Conservation (phyloP, 1,139 yeast species). For the Suhomyces maxii region DNA sequence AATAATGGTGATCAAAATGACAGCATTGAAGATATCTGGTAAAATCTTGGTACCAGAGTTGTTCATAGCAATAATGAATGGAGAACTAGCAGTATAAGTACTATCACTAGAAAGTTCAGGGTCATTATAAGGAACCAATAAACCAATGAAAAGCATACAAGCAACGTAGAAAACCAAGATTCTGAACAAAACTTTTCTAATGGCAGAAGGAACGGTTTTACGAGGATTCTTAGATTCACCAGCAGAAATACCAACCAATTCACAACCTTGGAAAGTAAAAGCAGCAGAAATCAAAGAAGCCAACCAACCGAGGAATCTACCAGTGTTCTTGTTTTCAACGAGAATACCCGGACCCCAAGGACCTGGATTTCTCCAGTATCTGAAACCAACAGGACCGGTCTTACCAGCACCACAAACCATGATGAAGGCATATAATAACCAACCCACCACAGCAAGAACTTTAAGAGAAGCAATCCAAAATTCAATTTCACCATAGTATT, state of each 20-base stretch:
- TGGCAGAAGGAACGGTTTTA: slow-evolving; percentile 80
- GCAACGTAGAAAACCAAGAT: slow-evolving; percentile 79
- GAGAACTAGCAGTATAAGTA: slow-evolving; percentile 46
- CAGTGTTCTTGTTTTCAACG: slow-evolving; percentile 46
- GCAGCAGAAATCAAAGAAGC: slow-evolving; percentile 65
- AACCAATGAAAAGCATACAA: slow-evolving; percentile 77
- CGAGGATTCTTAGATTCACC: slow-evolving; percentile 87
- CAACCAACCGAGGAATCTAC: slow-evolving; percentile 66
- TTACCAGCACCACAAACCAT: slow-evolving; percentile 74
- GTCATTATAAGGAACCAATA: slow-evolving; percentile 79
- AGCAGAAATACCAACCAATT: slow-evolving; percentile 83
- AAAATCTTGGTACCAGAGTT: slow-evolving; percentile 70
- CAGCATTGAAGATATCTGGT: slow-evolving; percentile 76
- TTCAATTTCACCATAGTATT: slow-evolving; percentile 65
- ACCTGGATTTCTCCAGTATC: slow-evolving; percentile 94
- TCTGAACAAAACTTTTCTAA: slow-evolving; percentile 77
- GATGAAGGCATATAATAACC: slow-evolving; percentile 64
- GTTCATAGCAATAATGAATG: slow-evolving; percentile 57
- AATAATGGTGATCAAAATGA: slow-evolving; percentile 63
- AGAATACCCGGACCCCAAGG: slow-evolving; percentile 72
- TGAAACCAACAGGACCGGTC: slow-evolving; percentile 74
- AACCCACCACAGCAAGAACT: slow-evolving; percentile 69
- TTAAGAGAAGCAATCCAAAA: slow-evolving; percentile 64
- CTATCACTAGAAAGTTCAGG: slow-evolving; percentile 31
- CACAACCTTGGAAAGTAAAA: slow-evolving; percentile 80